phyloP scores from a whole-genome alignment of 1,284 basidiomycete species.

The Agroathelia rolfsii region DNA sequence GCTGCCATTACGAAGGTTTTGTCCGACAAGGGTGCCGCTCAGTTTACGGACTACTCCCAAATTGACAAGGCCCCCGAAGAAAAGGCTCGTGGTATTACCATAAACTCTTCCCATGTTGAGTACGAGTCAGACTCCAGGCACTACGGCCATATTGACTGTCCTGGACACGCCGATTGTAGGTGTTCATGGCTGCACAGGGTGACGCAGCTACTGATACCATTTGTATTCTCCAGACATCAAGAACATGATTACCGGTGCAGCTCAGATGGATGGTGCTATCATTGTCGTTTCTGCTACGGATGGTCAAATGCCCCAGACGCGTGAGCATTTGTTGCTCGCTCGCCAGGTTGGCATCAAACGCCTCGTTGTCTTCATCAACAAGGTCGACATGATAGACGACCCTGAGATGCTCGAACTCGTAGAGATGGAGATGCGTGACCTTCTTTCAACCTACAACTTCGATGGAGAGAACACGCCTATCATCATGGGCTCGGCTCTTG shows the following conservation, averaged over 20 bases:
- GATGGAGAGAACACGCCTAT: conserved; percentile 98
- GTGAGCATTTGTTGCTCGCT: conserved; percentile 95
- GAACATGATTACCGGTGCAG: conserved; percentile 99
- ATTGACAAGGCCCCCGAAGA: conserved; percentile 99
- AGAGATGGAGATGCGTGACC: conserved; percentile 99
- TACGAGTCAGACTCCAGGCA: conserved; percentile 91
- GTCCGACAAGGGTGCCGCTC: conserved; percentile 72
- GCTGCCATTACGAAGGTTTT: conserved; percentile 98
- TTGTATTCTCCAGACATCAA: conserved; percentile 64
- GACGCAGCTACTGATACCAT: conserved; percentile 5
- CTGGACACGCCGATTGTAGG: conserved; percentile 86
- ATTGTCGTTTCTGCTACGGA: conserved; percentile 98
- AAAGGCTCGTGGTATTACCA: conserved; percentile 99
- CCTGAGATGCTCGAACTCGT: conserved; percentile 98
- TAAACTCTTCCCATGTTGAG: conserved; percentile 92
- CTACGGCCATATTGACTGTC: conserved; percentile 99
- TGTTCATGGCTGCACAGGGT: conserved; percentile 8
- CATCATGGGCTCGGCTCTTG: conserved; percentile 92
- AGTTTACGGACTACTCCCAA: conserved; percentile 94
- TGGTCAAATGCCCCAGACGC: conserved; percentile 99
- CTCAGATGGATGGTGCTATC: conserved; percentile 97
- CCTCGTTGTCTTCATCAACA: conserved; percentile 99
- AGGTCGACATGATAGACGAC: conserved; percentile 95
- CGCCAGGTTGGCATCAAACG: conserved; percentile 98
- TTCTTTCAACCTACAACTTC: conserved; percentile 88